Base-by-base conservation (phyloP, 306 rosid species). In the Gynostemma pentaphyllum region DNA sequence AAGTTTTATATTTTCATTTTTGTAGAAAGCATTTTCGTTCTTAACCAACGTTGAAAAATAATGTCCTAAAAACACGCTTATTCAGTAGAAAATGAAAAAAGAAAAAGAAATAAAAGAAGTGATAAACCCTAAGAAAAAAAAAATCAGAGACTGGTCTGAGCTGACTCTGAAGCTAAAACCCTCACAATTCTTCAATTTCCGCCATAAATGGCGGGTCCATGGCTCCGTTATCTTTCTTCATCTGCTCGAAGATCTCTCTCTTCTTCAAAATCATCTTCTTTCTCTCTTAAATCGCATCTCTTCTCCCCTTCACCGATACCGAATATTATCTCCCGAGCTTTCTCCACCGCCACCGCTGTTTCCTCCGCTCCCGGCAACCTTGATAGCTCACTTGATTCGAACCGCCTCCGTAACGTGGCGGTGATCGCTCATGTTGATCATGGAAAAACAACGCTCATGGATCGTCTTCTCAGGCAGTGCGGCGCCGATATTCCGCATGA, bases 391-490 rank as follows among this genome's bases (percentile, higher is more conserved):
- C 77, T 84, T 12, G 86, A 76, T 62, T 95, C 96, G 9, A 59
- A 54, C 77, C 87, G 83, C 18, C 94, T 92, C 69, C 95, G 99
- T 5, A 92, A 92, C 82, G 96, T 92, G 45, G 99, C 96, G 0
- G 96, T 92, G 15, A 92, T 92, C 14, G 96, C 96, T 1, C 99
- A 92, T 71, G 99, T 92, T 24, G 99, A 92, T 80, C 99, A 92
- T 54, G 96, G 96, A 34, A 92, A 92, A 85, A 92, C 99, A 49
- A 92, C 99, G 6, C 99, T 92, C 70, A 92, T 88, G 99, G 96
- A 92, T 72, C 95, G 99, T 19, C 86, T 92, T 32, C 96, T 92
- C 67, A 88, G 96, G 63, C 99, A 92, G 96, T 92, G 99, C 66
- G 96, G 99, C 51, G 96, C 95, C 16, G 90, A 86, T 63, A 86